These are phyloP conservation scores for Canna indica DNA, from an alignment of 176 grass and related monocot species.

Conservation along the genomic window DNA sequence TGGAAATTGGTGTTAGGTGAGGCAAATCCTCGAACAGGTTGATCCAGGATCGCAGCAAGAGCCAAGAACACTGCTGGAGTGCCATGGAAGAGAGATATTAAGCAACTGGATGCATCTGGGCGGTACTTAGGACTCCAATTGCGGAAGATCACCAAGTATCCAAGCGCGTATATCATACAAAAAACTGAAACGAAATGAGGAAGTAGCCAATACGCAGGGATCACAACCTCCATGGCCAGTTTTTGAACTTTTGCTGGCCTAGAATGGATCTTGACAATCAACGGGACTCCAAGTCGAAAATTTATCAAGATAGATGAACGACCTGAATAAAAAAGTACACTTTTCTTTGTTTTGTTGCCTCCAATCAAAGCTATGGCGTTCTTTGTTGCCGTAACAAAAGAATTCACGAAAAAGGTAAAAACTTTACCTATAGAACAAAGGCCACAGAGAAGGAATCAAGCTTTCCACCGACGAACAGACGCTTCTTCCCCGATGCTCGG, in stretches of 20 bases:
- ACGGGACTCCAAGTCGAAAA: too few relatives aligned
- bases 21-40: conserved; percentile 46
- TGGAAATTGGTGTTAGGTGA: conserved; percentile 46
- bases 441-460: background rate
- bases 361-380: background rate
- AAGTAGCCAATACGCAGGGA: conserved; percentile 22
- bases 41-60: conserved; percentile 28
- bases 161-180: conserved; percentile 39
- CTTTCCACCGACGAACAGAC: background rate
- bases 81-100: conserved; percentile 80
- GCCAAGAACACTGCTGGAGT: conserved; percentile 53
- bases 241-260: background rate
- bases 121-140: conserved; percentile 44
- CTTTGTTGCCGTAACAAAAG: background rate
- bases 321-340: background rate
- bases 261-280: too few relatives aligned
- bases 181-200: conserved; percentile 51
- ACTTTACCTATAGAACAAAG: background rate
- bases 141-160: conserved; percentile 45
- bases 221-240: conserved; percentile 16
- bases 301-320: too few relatives aligned
- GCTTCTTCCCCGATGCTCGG: background rate
- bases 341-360: too few relatives aligned
- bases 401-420: background rate
- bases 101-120: conserved; percentile 73